A percentile compares a stretch with the other conserved stretches of the same genome.
Conservation (phyloP, 2,329 filamentous ascomycete species). For the Fonsecaea monophora region DNA sequence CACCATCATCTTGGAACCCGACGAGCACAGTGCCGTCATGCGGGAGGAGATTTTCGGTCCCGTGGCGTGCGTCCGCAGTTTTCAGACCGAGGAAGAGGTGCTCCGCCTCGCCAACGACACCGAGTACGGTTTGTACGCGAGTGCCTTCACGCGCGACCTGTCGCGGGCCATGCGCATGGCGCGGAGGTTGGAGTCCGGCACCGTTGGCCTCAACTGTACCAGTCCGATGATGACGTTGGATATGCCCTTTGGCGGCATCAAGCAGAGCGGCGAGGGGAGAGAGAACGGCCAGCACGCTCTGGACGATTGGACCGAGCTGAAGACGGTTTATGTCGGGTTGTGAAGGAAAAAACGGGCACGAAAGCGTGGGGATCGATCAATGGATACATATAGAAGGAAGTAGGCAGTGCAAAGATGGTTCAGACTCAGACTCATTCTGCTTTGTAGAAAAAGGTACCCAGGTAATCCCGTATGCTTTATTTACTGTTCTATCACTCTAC, state of each 20-base stretch:
- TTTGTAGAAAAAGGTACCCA: too few species aligned
- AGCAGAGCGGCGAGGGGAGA: constrained; percentile 43
- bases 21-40: constrained; percentile 63
- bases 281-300: constrained; percentile 50
- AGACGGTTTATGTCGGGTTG: constrained; percentile 49
- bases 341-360: background rate
- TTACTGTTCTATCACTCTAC: too few species aligned
- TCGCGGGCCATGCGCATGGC: constrained; percentile 60
- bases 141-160: constrained; percentile 64
- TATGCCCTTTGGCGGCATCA: constrained; percentile 48
- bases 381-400: too few species aligned
- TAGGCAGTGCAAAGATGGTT: too few species aligned
- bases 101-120: constrained; percentile 62
- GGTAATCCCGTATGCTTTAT: too few species aligned
- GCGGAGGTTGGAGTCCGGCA: constrained; percentile 62
- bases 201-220: constrained; percentile 66
- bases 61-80: constrained; percentile 67
- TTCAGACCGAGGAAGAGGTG: constrained; percentile 67
- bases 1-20: constrained; percentile 65
- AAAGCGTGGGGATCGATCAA: too few species aligned
- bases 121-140: constrained; percentile 68
- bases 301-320: constrained; percentile 66
- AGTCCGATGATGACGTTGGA: constrained; percentile 32
- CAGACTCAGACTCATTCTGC: too few species aligned
- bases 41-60: constrained; percentile 68